Evolutionary conservation across 257 asterid species (phyloP).

Genomic region (Marsdenia floribunda): DNA sequence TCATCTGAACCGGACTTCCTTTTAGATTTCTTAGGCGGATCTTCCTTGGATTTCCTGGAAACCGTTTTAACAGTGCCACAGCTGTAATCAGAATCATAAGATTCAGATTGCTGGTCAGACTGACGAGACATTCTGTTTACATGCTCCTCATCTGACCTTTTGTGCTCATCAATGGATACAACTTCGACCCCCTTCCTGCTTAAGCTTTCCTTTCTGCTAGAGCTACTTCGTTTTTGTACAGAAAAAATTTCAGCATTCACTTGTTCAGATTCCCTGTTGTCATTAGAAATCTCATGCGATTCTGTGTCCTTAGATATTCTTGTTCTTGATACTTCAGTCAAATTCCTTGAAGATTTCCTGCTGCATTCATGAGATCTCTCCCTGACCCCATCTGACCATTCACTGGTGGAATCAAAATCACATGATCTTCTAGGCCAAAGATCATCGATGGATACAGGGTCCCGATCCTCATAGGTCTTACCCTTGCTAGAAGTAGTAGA

Average conservation of each 20-base stretch:
- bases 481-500: conserved; percentile 26
- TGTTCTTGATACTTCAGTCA: conserved; percentile 17
- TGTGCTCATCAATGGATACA: conserved; percentile 6
- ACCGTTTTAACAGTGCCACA: not conserved
- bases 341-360: conserved; percentile 19
- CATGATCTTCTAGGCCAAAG: conserved; percentile 23
- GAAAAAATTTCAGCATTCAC: conserved; percentile 16
- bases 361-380: conserved; percentile 10
- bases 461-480: conserved; percentile 14
- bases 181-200: conserved; percentile 19
- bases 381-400: conserved; percentile 28
- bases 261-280: conserved; percentile 24
- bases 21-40: not conserved
- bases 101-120: conserved; percentile 16
- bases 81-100: conserved; percentile 3
- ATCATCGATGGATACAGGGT: conserved; percentile 32
- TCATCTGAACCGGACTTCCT: conserved; percentile 20
- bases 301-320: conserved; percentile 14
- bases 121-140: conserved; percentile 13
- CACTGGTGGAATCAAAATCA: conserved; percentile 22
- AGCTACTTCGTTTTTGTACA: conserved; percentile 12
- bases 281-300: not conserved
- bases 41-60: not conserved
- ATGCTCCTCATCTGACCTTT: not conserved
- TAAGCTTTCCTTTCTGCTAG: conserved; percentile 16